Conservation (phyloP, 176 grass and related monocot species). For the Musa beccarii region DNA sequence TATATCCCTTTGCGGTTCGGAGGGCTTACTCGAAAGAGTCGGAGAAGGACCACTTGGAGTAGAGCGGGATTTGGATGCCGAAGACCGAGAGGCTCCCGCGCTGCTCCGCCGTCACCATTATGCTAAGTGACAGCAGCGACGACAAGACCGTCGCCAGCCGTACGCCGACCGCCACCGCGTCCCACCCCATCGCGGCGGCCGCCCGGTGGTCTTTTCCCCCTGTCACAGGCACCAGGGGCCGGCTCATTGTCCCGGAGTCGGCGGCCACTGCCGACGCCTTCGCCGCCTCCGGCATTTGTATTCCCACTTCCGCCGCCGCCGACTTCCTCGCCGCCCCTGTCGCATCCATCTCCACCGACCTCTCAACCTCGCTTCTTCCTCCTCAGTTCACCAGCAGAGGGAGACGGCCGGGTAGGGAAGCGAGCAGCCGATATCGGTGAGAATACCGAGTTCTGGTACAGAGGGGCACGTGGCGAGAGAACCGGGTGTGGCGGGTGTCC, state of each 20-base stretch:
- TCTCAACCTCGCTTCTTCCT: not conserved
- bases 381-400: not conserved
- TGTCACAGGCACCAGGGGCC: not conserved
- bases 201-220: not conserved
- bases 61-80: slow-evolving; percentile 49
- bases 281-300: not conserved
- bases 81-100: slow-evolving; percentile 49
- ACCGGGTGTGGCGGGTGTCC: too few relatives aligned
- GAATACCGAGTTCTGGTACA: too few relatives aligned
- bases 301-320: not conserved
- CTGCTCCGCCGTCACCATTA: slow-evolving; percentile 69
- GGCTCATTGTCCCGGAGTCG: not conserved
- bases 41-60: slow-evolving; percentile 89
- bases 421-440: not conserved
- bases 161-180: slow-evolving; percentile 27
- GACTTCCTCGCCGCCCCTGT: not conserved
- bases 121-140: slow-evolving; percentile 37
- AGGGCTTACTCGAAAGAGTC: slow-evolving; percentile 57
- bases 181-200: slow-evolving; percentile 14
- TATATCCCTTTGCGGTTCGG: not conserved
- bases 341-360: not conserved
- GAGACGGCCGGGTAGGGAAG: not conserved
- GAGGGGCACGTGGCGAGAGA: too few relatives aligned
- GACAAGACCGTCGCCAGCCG: slow-evolving; percentile 34
- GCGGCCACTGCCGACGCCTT: not conserved